These are phyloP conservation scores for Colletotrichum tamarilloi DNA, from an alignment of 2,329 filamentous ascomycete species.

Conservation along the genomic window DNA sequence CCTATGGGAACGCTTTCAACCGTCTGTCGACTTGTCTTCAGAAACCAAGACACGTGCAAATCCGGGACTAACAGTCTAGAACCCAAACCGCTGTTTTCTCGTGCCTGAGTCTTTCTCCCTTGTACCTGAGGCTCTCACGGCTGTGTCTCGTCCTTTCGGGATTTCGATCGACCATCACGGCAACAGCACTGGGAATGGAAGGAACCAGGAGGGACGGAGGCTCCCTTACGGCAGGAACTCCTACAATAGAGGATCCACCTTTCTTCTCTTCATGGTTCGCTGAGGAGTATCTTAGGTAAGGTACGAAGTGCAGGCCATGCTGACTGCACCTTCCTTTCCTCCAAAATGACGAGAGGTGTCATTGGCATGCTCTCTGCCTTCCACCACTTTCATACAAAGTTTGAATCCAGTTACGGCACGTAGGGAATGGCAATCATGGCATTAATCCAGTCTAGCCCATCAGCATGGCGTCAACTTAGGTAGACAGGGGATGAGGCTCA, in stretches of 20 bases:
- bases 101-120: not conserved
- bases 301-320: too few species aligned
- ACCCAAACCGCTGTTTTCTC: not conserved
- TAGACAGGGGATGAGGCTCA: not conserved
- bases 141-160: not conserved
- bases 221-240: not conserved
- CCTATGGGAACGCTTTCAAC: not conserved
- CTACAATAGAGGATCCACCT: not conserved
- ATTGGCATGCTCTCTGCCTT: not conserved
- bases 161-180: not conserved
- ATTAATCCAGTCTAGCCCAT: not conserved
- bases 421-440: not conserved
- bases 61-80: not conserved
- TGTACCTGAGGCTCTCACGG: not conserved
- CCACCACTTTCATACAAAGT: not conserved
- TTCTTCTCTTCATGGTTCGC: not conserved
- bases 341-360: not conserved
- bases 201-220: not conserved
- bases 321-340: not conserved
- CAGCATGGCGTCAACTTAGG: not conserved
- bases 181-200: not conserved
- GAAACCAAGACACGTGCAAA: too few species aligned
- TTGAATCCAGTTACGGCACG: not conserved
- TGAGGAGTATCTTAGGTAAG: not conserved
- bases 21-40: too few species aligned